Base-by-base conservation (phyloP, 176 grass and related monocot genomes). In the Bolboschoenus planiculmis region DNA sequence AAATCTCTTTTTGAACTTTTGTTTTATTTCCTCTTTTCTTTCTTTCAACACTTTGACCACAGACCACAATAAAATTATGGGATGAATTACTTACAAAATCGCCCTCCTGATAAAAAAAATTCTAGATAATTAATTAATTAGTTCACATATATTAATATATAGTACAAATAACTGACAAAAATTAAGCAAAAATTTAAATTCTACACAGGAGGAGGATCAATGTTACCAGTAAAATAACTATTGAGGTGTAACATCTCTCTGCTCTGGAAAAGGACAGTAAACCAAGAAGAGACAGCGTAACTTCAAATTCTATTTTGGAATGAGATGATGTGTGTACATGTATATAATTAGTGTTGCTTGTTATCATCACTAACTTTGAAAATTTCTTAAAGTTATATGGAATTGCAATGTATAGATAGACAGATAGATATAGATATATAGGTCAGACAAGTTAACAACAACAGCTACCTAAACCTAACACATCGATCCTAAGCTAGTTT, bases 401-500 rank as follows among this genome's bases (percentile, higher is more conserved):
- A 81, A 81, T 81, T 81, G 55, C 55, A 26, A 81, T 39, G 54
- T 81, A 80, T 57, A 47, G 8, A n/a, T n/a, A n/a, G n/a, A n/a
- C n/a, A n/a, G n/a, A n/a, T n/a, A n/a, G n/a, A 48, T 5, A 48
- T 48, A 48, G 46, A 5, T 48, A 48, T 7, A 7, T 53, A 60
- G 50, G 56, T 80, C 78, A 60, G 54, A 80, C 78, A 80, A 80
- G 78, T 40, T 80, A 65, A 82, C 56, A 18, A 65, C 43, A 63
- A 82, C 23, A 82, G 58, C 37, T 63, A 64, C 58, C 56, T 47
- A 82, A 63, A 81, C 80, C 80, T 63, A 59, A 82, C 80, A 77
- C 80, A 77, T n/a, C n/a, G n/a, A n/a, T 77, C 23, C 71, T 30
- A 50, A 30, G 13, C 24, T 50, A 50, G 40, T 30, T 74, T 53